Evolutionary conservation across 257 asterid genomes (phyloP).

Genomic region (Capsicum pubescens): DNA sequence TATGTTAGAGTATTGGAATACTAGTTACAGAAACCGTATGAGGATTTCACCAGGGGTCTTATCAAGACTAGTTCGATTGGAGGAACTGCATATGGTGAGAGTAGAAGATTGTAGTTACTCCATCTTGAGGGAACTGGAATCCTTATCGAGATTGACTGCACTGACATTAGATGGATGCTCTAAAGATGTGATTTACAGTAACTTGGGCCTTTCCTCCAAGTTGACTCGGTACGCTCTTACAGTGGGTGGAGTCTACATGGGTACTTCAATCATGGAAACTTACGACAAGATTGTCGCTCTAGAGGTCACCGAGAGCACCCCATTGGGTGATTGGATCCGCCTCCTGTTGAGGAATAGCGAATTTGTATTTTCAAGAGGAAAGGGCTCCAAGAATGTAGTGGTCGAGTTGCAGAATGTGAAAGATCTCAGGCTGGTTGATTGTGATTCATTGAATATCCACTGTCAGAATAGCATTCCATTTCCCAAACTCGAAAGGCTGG

Average conservation of each 20-base stretch:
- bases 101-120: background rate
- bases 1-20: conserved; percentile 13
- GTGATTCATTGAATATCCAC: background rate
- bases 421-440: accelerated
- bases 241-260: no score
- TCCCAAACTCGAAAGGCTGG: background rate
- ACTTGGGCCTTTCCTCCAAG: background rate
- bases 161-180: background rate
- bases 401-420: background rate
- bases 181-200: background rate
- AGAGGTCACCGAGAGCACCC: background rate
- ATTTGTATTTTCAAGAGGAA: background rate
- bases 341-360: background rate
- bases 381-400: background rate
- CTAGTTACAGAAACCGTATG: background rate
- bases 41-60: conserved; percentile 14
- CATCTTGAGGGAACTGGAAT: conserved; percentile 16
- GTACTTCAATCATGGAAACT: background rate
- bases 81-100: conserved; percentile 23
- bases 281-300: background rate
- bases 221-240: background rate
- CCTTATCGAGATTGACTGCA: conserved; percentile 14
- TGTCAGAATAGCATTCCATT: background rate
- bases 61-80: conserved; percentile 3
- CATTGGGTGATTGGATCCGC: background rate